phyloP scores from a whole-genome alignment of 345 rosid species.

The Lepidium aucheri region DNA sequence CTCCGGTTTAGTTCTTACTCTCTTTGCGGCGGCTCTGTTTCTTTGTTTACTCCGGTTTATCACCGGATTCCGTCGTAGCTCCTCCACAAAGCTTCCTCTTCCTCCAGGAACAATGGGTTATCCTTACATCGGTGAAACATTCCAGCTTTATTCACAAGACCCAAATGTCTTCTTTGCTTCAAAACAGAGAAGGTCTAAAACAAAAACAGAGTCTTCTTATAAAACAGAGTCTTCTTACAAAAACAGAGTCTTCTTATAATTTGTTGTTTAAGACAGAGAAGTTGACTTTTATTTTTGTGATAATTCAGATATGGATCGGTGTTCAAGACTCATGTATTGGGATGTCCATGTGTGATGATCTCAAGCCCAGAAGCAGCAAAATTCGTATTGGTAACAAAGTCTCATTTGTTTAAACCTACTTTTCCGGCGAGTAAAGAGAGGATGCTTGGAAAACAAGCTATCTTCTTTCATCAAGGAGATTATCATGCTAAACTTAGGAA shows the following conservation, averaged over 20 bases:
- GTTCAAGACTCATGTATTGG: conserved; percentile 83
- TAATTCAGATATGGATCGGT: conserved; percentile 69
- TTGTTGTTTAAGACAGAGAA: not conserved
- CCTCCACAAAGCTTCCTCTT: conserved; percentile 41
- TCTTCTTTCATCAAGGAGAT: conserved; percentile 84
- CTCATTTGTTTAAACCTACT: conserved; percentile 83
- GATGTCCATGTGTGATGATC: conserved; percentile 90
- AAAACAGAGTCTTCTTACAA: not conserved
- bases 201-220: not conserved
- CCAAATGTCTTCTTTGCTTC: conserved; percentile 77
- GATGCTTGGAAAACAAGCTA: conserved; percentile 71
- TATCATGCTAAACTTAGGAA: conserved; percentile 65
- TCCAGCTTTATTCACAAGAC: conserved; percentile 84
- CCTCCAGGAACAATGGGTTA: conserved; percentile 88
- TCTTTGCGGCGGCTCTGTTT: conserved; percentile 24
- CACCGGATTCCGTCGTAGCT: conserved; percentile 17
- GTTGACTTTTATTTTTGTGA: not conserved
- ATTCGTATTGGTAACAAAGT: conserved; percentile 57
- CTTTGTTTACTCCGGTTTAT: conserved; percentile 24
- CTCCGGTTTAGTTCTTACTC: conserved; percentile 21
- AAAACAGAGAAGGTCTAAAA: conserved; percentile 45
- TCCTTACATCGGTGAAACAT: conserved; percentile 83
- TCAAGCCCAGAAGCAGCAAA: conserved; percentile 86
- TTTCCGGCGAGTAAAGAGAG: conserved; percentile 89
- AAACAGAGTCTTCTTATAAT: not conserved